phyloP scores from a whole-genome alignment of 1,284 basidiomycete species.

The Grifola frondosa region DNA sequence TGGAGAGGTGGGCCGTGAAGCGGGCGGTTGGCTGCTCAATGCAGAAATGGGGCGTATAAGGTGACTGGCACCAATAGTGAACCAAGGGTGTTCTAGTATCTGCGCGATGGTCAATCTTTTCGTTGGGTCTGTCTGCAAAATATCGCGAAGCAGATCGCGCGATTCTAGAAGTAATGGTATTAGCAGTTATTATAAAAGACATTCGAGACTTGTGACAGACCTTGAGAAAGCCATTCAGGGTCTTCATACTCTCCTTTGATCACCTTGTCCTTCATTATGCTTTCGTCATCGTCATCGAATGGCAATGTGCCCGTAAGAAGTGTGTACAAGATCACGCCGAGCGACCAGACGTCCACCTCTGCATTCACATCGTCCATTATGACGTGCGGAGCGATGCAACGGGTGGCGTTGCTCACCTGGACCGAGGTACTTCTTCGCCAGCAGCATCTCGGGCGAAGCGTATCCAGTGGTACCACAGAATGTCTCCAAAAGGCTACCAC shows the following conservation, averaged over 20 bases:
- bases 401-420: slow-evolving; percentile 54
- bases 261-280: slow-evolving; percentile 85
- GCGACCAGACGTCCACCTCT: slow-evolving; percentile 98
- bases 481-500: slow-evolving; percentile 84
- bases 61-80: slow-evolving; percentile 41
- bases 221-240: slow-evolving; percentile 86
- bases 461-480: slow-evolving; percentile 97
- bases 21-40: slow-evolving; percentile 28
- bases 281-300: slow-evolving; percentile 96
- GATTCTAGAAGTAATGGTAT: slow-evolving; percentile 57
- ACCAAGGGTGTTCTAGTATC: slow-evolving; percentile 92
- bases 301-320: slow-evolving; percentile 93
- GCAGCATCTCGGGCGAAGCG: slow-evolving; percentile 93
- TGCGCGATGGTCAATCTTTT: slow-evolving; percentile 80
- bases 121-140: slow-evolving; percentile 80
- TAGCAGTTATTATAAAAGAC: not conserved
- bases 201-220: slow-evolving; percentile 40
- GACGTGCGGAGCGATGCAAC: slow-evolving; percentile 29
- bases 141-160: slow-evolving; percentile 73
- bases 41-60: slow-evolving; percentile 37
- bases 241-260: slow-evolving; percentile 88
- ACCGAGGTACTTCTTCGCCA: slow-evolving; percentile 87
- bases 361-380: slow-evolving; percentile 25
- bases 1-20: slow-evolving; percentile 28
- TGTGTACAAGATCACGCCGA: slow-evolving; percentile 95